Evolutionary conservation across 805 yeast species (phyloP), one percentile per base, ranked within the genome.

Genomic region (Candida patagonica): DNA sequence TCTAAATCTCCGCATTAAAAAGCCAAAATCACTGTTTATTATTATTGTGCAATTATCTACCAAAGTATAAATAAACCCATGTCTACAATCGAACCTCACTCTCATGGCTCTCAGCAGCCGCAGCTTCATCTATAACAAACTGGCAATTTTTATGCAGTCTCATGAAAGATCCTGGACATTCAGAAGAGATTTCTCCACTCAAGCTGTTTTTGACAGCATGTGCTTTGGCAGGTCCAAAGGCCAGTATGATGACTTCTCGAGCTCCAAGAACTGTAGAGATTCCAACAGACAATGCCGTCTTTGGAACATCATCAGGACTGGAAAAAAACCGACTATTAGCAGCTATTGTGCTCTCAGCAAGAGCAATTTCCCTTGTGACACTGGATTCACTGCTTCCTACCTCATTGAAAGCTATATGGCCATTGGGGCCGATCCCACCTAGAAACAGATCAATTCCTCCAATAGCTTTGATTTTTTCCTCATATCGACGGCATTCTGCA

Each of bases 401-500:
- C 56, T 74, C 79, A 56, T 74, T 74, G 51, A 74, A 74, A 1
- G 80, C 79, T 48, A 74, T 61, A 53, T 74, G 79, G 23, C 79
- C 80, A 50, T 74, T 75, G 12, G 76, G 73, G 1, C 80, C 79
- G 50, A 74, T 60, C 1, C 79, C 80, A 5, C 79, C 79, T 49
- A 74, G 51, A 48, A 74, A 74, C 39, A 74, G 57, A 49, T 74
- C 64, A 43, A 74, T 71, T 30, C 70, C 62, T 12, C 78, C 79
- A 44, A 60, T 66, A 25, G 51, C 47, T 45, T 61, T 62, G 52
- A 74, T 73, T 46, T 68, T 64, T 22, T 53, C 60, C 54, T 74
- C 79, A 54, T 74, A 74, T 1, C 50, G 46, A 4, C 50, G 47
- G 49, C 80, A 74, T 55, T 73, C 79, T 13, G 39, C 49, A 34